Conservation (phyloP, 306 rosid genomes). For the Quercus engelmannii region DNA sequence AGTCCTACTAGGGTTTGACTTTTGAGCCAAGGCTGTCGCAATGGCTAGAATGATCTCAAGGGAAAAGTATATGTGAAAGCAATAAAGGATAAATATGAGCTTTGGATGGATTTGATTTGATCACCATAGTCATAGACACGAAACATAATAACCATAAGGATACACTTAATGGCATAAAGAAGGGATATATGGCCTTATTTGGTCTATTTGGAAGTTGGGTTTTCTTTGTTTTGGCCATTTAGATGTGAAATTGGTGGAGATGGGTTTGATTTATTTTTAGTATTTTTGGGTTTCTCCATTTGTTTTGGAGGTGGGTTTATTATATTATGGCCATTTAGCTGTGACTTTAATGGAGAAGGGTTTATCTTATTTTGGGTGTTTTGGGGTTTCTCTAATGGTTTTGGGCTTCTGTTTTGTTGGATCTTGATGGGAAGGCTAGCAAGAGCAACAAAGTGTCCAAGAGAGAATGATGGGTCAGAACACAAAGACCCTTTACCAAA, state of each 20-base stretch:
- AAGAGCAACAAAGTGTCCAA: conserved; percentile 43
- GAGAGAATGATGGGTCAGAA: conserved; percentile 36
- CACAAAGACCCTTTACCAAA: conserved; percentile 48
- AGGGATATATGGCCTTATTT: neutral
- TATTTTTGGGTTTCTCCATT: conserved; percentile 5
- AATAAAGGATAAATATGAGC: neutral
- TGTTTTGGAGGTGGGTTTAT: conserved; percentile 6
- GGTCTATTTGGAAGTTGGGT: neutral
- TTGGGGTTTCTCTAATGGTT: neutral
- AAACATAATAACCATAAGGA: conserved; percentile 25
- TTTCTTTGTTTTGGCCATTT: conserved; percentile 5
- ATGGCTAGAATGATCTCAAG: too few relatives aligned
- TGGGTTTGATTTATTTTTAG: too few relatives aligned
- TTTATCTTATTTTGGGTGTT: neutral
- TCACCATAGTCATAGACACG: conserved; percentile 31
- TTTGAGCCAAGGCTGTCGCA: too few relatives aligned
- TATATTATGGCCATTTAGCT: neutral
- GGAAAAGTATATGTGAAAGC: too few relatives aligned
- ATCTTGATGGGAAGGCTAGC: conserved; percentile 69
- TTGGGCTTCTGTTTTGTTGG: conserved; percentile 19
- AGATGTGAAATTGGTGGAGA: conserved; percentile 1
- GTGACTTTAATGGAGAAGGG: neutral
- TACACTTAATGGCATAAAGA: conserved; percentile 23
- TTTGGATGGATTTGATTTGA: conserved; percentile 35
- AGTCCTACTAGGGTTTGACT: too few relatives aligned